phyloP scores from a whole-genome alignment of 192 early-diverging fungal genomes.

The Rhizophagus prolifer region DNA sequence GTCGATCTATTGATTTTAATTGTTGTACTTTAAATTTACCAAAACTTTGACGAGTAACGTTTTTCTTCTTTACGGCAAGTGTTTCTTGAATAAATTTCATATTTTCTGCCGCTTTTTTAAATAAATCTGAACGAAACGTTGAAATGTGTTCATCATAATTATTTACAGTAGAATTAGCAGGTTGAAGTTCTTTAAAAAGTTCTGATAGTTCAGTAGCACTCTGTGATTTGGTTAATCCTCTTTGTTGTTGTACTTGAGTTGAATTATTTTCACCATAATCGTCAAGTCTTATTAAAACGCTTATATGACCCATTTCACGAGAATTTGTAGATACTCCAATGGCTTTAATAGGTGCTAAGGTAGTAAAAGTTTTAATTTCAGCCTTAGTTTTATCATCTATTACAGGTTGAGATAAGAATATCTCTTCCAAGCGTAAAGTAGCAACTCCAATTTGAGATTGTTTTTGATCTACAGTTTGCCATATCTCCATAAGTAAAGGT shows the following conservation, averaged over 20 bases:
- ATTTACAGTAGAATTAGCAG: not conserved
- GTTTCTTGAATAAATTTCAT: slow-evolving; percentile 25
- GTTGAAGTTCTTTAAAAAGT: not conserved
- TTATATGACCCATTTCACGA: slow-evolving; percentile 26
- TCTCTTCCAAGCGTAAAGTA: slow-evolving; percentile 19
- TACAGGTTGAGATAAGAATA: slow-evolving; percentile 18
- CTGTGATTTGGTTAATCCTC: not conserved
- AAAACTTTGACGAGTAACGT: not conserved
- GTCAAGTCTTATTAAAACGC: slow-evolving; percentile 23
- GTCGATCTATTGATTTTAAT: slow-evolving; percentile 24
- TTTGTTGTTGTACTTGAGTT: not conserved
- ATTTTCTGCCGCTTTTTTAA: slow-evolving; percentile 28
- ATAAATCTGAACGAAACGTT: slow-evolving; percentile 24
- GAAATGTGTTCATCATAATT: not conserved
- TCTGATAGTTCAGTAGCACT: not conserved
- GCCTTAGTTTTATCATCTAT: slow-evolving; percentile 23
- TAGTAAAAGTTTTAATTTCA: slow-evolving; percentile 24
- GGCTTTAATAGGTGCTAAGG: slow-evolving; percentile 24
- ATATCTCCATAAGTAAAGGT: slow-evolving; percentile 30
- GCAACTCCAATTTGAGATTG: slow-evolving; percentile 24
- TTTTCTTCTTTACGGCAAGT: slow-evolving; percentile 10
- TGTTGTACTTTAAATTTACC: slow-evolving; percentile 24
- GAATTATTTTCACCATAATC: slow-evolving; percentile 19
- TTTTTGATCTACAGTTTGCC: slow-evolving; percentile 12
- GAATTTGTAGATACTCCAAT: slow-evolving; percentile 4